Evolutionary conservation across 345 rosid genomes (phyloP).

Genomic region (Lenwebbia sp.): DNA sequence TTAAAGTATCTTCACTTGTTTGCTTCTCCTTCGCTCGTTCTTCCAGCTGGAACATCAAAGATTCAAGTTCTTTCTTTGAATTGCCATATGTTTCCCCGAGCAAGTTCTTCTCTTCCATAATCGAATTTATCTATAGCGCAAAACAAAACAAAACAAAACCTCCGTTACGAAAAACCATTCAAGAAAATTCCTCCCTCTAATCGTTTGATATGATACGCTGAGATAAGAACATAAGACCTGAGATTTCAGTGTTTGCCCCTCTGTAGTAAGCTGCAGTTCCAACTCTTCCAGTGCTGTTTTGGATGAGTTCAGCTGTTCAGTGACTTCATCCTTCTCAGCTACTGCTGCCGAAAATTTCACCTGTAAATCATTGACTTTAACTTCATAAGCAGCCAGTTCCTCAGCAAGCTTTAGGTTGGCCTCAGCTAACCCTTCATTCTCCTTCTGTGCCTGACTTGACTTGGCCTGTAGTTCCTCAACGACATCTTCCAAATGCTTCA

Average conservation of each 20-base stretch:
- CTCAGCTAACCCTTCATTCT: constrained; percentile 65
- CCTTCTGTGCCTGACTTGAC: constrained; percentile 55
- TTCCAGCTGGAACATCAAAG: constrained; percentile 47
- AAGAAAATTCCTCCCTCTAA: not conserved
- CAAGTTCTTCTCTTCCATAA: constrained; percentile 59
- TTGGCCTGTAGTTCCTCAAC: constrained; percentile 53
- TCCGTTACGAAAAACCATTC: not conserved
- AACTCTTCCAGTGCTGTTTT: constrained; percentile 57
- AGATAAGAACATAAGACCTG: constrained; percentile 42
- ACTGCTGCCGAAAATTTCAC: constrained; percentile 33
- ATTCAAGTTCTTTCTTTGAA: constrained; percentile 63
- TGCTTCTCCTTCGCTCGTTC: constrained; percentile 42
- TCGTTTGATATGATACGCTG: not conserved
- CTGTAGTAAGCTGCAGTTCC: constrained; percentile 46
- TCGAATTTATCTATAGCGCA: constrained; percentile 49
- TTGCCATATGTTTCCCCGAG: constrained; percentile 52
- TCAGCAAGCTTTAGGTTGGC: constrained; percentile 65
- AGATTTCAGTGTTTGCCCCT: constrained; percentile 55
- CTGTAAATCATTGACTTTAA: constrained; percentile 47
- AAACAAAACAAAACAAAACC: not conserved
- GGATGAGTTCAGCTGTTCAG: constrained; percentile 49
- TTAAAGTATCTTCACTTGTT: constrained; percentile 27
- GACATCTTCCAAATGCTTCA: constrained; percentile 48
- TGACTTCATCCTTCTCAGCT: constrained; percentile 51
- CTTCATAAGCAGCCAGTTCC: constrained; percentile 57